Percentiles rank a stretch among this genome's conserved stretches.
These are phyloP conservation scores for Blastobotrys peoriensis DNA, from an alignment of 805 yeast genomes.

Conservation along the genomic window DNA sequence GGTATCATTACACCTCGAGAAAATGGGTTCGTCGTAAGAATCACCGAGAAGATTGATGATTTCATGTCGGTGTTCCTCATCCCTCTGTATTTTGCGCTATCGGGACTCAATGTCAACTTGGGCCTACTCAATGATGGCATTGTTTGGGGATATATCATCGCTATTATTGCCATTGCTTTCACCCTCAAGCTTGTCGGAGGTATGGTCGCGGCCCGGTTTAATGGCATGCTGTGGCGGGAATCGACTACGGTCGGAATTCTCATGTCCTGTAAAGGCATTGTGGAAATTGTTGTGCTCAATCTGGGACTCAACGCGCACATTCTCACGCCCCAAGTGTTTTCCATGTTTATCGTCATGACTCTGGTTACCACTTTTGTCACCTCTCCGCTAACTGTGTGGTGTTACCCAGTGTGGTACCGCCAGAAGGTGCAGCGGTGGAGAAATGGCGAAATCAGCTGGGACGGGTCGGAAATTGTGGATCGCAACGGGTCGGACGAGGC, in stretches of 20 bases:
- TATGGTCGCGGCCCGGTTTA: constrained; percentile 51
- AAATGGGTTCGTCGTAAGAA: constrained; percentile 59
- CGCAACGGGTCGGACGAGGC: constrained; percentile 1
- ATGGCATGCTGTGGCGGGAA: constrained; percentile 67
- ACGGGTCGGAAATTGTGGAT: constrained; percentile 24
- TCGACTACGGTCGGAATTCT: constrained; percentile 69
- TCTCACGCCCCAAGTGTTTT: constrained; percentile 55
- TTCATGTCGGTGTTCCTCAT: constrained; percentile 63
- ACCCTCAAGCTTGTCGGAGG: constrained; percentile 66
- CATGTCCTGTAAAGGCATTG: constrained; percentile 88
- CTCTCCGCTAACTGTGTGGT: constrained; percentile 60
- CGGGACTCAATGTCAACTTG: constrained; percentile 67
- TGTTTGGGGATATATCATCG: constrained; percentile 76
- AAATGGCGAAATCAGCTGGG: constrained; percentile 28
- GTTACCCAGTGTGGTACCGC: constrained; percentile 46
- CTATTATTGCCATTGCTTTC: constrained; percentile 61
- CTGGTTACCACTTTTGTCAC: constrained; percentile 71
- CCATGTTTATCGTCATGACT: constrained; percentile 83
- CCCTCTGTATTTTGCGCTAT: constrained; percentile 74
- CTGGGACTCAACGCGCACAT: constrained; percentile 70
- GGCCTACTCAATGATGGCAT: constrained; percentile 57
- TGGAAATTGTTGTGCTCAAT: constrained; percentile 71
- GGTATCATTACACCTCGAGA: constrained; percentile 76
- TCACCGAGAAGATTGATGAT: constrained; percentile 74
- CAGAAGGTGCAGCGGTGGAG: constrained; percentile 19